phyloP scores from a whole-genome alignment of 306 rosid genomes.

The Senna siamea region DNA sequence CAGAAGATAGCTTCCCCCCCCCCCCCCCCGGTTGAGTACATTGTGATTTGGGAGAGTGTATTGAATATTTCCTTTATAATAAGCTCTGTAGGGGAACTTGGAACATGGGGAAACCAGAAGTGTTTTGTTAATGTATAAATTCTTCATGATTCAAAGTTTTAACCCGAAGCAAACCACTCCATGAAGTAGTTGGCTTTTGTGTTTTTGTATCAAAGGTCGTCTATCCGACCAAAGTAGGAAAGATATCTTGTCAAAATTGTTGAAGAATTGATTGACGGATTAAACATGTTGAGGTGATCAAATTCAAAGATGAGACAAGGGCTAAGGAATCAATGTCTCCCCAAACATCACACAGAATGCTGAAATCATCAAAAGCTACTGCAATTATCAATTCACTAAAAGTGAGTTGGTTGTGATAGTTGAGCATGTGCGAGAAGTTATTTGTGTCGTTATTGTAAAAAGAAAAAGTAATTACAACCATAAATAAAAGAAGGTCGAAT shows the following conservation, averaged over 20 bases:
- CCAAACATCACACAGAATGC: background rate
- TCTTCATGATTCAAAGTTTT: background rate
- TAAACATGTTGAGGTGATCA: background rate
- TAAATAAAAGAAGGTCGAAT: no score
- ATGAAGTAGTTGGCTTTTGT: background rate
- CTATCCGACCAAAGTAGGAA: no score
- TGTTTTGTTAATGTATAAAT: no score
- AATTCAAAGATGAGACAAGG: background rate
- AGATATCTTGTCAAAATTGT: background rate
- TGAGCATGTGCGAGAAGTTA: background rate
- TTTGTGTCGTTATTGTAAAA: background rate
- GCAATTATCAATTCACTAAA: background rate
- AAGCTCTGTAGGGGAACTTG: conserved; percentile 9
- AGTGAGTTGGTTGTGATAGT: background rate
- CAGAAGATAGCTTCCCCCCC: no score
- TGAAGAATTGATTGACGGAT: background rate
- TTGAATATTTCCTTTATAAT: background rate
- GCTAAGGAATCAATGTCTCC: background rate
- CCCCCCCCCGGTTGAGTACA: conserved; percentile 16
- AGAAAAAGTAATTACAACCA: no score
- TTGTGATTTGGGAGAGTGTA: background rate
- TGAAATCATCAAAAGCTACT: background rate
- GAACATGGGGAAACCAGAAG: background rate
- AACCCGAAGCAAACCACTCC: background rate
- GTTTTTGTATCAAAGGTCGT: no score